A percentile compares a stretch with the other conserved stretches of the same genome.
Conservation (phyloP, 148 eudicot species). For the Cornus florida region DNA sequence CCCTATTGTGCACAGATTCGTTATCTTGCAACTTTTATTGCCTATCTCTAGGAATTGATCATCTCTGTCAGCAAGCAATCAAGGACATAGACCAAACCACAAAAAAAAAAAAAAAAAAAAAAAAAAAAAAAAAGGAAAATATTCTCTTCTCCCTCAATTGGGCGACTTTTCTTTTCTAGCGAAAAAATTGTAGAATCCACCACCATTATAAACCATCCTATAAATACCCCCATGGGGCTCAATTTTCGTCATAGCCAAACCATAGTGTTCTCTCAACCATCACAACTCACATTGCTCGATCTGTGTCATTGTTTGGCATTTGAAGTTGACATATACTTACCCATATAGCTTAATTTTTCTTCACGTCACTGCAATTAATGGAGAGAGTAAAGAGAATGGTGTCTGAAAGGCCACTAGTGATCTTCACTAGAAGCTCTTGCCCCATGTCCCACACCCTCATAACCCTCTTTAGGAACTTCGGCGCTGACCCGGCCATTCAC, state of each 20-base stretch:
- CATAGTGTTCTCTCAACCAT: background rate
- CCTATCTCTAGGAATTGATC: background rate
- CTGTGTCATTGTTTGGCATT: too few species aligned
- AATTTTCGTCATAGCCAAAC: slow-evolving; percentile 6
- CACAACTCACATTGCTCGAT: background rate
- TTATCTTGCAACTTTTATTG: slow-evolving; percentile 3
- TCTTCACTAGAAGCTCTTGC: slow-evolving; percentile 54
- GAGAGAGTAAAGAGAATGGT: slow-evolving; percentile 38
- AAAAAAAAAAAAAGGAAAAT: background rate
- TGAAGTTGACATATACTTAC: too few species aligned
- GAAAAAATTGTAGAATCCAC: background rate
- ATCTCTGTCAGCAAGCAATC: too few species aligned
- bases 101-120: too few species aligned
- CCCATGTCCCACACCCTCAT: slow-evolving; percentile 41
- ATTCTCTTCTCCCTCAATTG: background rate
- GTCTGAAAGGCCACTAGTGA: slow-evolving; percentile 44
- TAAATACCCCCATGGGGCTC: slow-evolving; percentile 13
- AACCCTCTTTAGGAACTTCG: slow-evolving; percentile 29
- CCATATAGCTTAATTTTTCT: too few species aligned
- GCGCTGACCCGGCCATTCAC: slow-evolving; percentile 34
- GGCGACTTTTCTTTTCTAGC: background rate
- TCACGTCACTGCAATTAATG: slow-evolving; percentile 12
- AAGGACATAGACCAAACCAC: too few species aligned
- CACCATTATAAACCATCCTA: background rate
- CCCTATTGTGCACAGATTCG: slow-evolving; percentile 24